phyloP scores from a whole-genome alignment of 2,329 filamentous ascomycete species.

The Exophiala mesophila region DNA sequence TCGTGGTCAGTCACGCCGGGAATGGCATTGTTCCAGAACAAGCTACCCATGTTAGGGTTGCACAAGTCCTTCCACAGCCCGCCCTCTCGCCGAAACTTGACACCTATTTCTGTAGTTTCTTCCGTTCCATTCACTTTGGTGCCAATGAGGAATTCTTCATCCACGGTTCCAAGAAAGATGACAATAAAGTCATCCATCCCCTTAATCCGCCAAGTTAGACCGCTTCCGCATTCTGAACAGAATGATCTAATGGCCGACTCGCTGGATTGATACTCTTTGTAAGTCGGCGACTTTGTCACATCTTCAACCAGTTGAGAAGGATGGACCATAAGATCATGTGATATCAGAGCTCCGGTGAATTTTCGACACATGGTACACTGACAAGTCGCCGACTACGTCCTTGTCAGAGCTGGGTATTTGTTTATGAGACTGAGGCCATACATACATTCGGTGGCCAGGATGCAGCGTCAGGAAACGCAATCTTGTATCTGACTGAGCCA shows the following conservation, averaged over 20 bases:
- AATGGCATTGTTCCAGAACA: constrained; percentile 22
- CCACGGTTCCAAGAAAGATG: constrained; percentile 14
- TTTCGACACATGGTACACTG: constrained; percentile 21
- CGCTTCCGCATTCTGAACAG: constrained; percentile 19
- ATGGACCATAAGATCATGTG: constrained; percentile 14
- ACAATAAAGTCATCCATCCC: constrained; percentile 16
- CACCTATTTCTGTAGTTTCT: constrained; percentile 14
- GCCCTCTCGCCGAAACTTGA: constrained; percentile 12
- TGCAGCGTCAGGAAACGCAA: constrained; percentile 8
- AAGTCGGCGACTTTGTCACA: constrained; percentile 12
- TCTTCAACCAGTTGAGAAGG: constrained; percentile 16
- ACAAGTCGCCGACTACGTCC: constrained; percentile 10
- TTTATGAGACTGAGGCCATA: background rate
- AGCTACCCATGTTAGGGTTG: constrained; percentile 9
- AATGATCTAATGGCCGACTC: constrained; percentile 10
- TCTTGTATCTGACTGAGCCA: constrained; percentile 18
- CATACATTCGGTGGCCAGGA: constrained; percentile 18
- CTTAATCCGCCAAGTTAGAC: constrained; percentile 15
- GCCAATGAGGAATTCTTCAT: constrained; percentile 19
- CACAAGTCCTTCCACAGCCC: constrained; percentile 12
- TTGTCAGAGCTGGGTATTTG: background rate
- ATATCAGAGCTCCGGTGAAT: constrained; percentile 16
- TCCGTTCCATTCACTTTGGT: constrained; percentile 15
- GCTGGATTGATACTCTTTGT: constrained; percentile 17
- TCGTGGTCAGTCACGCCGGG: constrained; percentile 18